These are phyloP conservation scores for Tylopilus cervinicoccineus DNA, from an alignment of 768 basidiomycete genomes.

Conservation along the genomic window DNA sequence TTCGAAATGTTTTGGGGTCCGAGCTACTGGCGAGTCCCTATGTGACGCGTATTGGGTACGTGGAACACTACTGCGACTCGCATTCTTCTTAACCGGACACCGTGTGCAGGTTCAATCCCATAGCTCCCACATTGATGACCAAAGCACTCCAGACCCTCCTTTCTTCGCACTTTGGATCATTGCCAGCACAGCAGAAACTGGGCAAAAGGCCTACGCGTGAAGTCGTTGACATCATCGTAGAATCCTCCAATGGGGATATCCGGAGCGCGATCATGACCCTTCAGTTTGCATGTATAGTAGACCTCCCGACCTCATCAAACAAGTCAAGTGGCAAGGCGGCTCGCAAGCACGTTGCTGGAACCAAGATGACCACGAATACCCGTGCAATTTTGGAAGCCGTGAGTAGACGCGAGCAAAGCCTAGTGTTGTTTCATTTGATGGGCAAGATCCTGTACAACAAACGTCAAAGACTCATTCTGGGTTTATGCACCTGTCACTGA, in stretches of 20 bases:
- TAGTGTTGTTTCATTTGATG: constrained; percentile 87
- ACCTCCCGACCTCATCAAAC: constrained; percentile 19
- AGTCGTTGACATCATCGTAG: constrained; percentile 69
- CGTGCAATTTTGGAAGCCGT: constrained; percentile 62
- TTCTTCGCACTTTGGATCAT: constrained; percentile 41
- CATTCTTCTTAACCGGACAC: background rate
- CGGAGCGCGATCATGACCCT: constrained; percentile 91
- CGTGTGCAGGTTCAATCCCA: constrained; percentile 76
- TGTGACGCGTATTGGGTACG: constrained; percentile 77
- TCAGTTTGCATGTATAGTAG: constrained; percentile 71
- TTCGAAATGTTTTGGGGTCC: constrained; percentile 66
- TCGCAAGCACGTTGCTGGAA: constrained; percentile 26
- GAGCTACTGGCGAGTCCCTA: constrained; percentile 67
- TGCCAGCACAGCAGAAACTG: constrained; percentile 4
- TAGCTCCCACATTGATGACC: constrained; percentile 81
- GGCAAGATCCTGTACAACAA: constrained; percentile 97
- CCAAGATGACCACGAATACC: constrained; percentile 14
- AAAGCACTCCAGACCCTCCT: constrained; percentile 70
- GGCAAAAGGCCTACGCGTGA: constrained; percentile 53
- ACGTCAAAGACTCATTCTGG: constrained; percentile 40
- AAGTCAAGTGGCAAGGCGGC: constrained; percentile 27
- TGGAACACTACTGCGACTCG: constrained; percentile 3
- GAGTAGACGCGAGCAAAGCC: constrained; percentile 78
- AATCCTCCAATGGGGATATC: constrained; percentile 86
- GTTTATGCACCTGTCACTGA: background rate